phyloP scores from a whole-genome alignment of 768 basidiomycete species.

The Collybia mongolica region DNA sequence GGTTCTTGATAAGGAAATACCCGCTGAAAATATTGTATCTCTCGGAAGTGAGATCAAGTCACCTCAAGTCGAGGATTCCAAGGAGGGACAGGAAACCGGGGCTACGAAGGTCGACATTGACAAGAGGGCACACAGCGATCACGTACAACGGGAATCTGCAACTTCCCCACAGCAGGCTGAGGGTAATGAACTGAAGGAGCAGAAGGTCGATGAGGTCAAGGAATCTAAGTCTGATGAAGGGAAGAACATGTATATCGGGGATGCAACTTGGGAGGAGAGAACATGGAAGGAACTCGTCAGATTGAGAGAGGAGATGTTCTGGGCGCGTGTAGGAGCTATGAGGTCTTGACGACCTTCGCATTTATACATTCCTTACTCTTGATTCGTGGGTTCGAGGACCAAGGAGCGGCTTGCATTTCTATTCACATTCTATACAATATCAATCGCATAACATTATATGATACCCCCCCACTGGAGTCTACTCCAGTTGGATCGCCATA shows the following conservation, averaged over 20 bases:
- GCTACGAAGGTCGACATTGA: neutral
- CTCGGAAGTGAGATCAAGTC: too few species aligned
- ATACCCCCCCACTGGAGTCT: conserved; percentile 1
- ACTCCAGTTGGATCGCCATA: neutral
- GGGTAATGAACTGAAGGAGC: conserved; percentile 10
- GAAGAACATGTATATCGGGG: conserved; percentile 51
- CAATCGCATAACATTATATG: conserved; percentile 4
- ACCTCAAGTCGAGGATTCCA: too few species aligned
- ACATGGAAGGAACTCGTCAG: conserved; percentile 79
- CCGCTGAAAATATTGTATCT: too few species aligned
- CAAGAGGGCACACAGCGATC: neutral
- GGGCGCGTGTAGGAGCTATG: conserved; percentile 69
- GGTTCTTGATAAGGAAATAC: too few species aligned
- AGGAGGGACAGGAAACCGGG: too few species aligned
- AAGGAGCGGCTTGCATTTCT: neutral
- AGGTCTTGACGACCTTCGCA: conserved; percentile 16
- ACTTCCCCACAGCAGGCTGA: too few species aligned
- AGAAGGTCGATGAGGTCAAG: conserved; percentile 7
- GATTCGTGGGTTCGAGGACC: neutral
- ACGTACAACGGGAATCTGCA: neutral
- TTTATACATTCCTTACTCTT: neutral
- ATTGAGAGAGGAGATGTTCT: conserved; percentile 84
- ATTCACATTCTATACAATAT: conserved; percentile 5
- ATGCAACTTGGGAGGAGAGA: conserved; percentile 81
- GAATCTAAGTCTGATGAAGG: conserved; percentile 21